Conservation (phyloP, 768 basidiomycete species). For the Boletus vinaceobasis region DNA sequence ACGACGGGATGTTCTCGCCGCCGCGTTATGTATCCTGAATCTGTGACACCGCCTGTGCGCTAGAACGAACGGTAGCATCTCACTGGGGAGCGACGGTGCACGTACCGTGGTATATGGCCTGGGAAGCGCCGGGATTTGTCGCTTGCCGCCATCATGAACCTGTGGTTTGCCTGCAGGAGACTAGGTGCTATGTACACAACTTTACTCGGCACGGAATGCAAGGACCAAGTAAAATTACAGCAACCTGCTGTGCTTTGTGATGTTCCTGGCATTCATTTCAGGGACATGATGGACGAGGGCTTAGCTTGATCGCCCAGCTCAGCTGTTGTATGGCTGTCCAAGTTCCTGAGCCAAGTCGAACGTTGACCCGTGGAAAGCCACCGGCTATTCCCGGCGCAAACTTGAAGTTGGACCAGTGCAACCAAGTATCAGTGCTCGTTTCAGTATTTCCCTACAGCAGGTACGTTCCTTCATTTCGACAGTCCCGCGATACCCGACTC, state of each 20-base stretch:
- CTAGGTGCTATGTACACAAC: neutral
- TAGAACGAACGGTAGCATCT: neutral
- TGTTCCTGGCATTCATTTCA: neutral
- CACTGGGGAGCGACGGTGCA: neutral
- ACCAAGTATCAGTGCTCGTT: neutral
- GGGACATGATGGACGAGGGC: neutral
- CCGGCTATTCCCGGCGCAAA: conserved; percentile 13
- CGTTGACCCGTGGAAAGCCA: conserved; percentile 6
- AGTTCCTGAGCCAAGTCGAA: neutral
- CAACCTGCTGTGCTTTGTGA: neutral
- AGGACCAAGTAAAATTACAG: neutral
- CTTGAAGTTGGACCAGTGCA: neutral
- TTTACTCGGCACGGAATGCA: neutral
- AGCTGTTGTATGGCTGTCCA: neutral
- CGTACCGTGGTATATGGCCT: neutral
- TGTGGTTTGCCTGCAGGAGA: neutral
- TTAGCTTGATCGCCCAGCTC: neutral
- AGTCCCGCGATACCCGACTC: neutral
- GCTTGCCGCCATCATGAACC: neutral
- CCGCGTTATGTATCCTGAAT: neutral
- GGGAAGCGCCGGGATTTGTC: neutral
- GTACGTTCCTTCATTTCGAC: neutral
- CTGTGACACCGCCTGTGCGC: neutral
- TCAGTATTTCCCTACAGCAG: conserved; percentile 3
- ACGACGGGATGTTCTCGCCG: neutral